Base-by-base conservation (phyloP, 345 rosid genomes). In the Combretum micranthum region DNA sequence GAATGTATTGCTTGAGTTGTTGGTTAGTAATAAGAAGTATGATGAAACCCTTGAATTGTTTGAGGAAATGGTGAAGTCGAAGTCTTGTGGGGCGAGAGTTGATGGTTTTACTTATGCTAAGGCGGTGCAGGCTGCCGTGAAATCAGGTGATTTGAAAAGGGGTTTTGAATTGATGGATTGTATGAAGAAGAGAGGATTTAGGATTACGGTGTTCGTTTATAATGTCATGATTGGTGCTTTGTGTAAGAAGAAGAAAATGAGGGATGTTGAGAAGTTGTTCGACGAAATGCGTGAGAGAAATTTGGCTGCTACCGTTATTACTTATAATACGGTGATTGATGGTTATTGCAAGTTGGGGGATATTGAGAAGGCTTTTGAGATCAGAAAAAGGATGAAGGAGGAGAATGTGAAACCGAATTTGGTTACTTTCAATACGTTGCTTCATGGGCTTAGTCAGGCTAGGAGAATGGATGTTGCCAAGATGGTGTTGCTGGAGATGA, bases 81-180 rank as follows among this genome's bases (percentile, higher is more conserved):
- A 32, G 39, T 32, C 39, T 32, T 11, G 39, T 20, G 80, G 83
- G 62, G 74, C 76, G 58, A 65, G 73, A 53, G 83, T 88, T n/a
- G 81, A 79, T 64, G 77, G 59, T 55, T 68, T 79, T 65, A 76
- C 79, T 51, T 84, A 68, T 6, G 90, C 82, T 14, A 91, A 85
- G 53, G 96, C 85, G 2, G 72, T 91, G 20, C 84, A 82, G 65
- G 83, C 96, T 2, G 87, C 96, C 0, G 92, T 76, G 19, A 84
- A 79, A 49, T 21, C 77, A 56, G 81, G 87, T 44, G 86, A 86
- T 49, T 25, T 83, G 71, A 70, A 65, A 23, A 79, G 65, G 62
- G 95, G 80, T 43, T 48, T 57, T 44, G 78, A 78, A 68, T 53
- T 88, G 60, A 42, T 91, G 52, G 73, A 78, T 47, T 55, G 54